Evolutionary conservation across 202 grass and related monocot genomes (phyloP), one percentile per base, ranked within the genome.

Genomic region (Digitaria exilis): DNA sequence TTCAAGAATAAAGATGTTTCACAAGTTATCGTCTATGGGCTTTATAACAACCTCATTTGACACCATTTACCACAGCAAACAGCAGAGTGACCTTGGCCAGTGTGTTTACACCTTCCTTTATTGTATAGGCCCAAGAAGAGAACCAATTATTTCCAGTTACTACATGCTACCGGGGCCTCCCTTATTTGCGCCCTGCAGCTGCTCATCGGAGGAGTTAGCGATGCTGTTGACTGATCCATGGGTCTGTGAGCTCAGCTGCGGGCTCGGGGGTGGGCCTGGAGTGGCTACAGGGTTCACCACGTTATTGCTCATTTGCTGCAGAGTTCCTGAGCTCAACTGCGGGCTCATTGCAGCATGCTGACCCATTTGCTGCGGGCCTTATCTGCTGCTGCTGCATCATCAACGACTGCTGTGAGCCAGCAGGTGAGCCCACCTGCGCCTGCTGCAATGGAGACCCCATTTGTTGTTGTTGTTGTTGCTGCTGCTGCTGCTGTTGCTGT

Each of bases 171-270:
- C 77, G 12, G 82, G 78, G 49, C 90, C 86, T 25, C 79, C 91
- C 73, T 92, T 96, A 76, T 84, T 96, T 34, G 83, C 87, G 77
- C 93, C 89, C 85, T 98, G 96, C 83, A 98, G 83, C 77, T 98
- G 96, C 64, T 98, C 92, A 96, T 98, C 19, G 96, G 96, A n/a
- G 21, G 96, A 98, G 79, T 90, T 95, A 22, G 85, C 87, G 8
- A 98, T 96, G 89, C 91, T 99, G 57, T 78, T 86, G 26, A 99
- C 93, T 2, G 91, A 98, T 7, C 93, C 93, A 52, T 90, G 92
- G 13, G 91, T 98, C 80, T 98, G 96, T 16, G 96, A 99, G 84
- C 96, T 99, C 83, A 94, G 42, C 43, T 99, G 96, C 1, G 96
- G 96, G 64, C 96, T 99, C 57, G 91, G 89, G 31, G 93, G 96